These are phyloP conservation scores for Pleurotus sapidus DNA, from an alignment of 768 basidiomycete species.

Conservation along the genomic window DNA sequence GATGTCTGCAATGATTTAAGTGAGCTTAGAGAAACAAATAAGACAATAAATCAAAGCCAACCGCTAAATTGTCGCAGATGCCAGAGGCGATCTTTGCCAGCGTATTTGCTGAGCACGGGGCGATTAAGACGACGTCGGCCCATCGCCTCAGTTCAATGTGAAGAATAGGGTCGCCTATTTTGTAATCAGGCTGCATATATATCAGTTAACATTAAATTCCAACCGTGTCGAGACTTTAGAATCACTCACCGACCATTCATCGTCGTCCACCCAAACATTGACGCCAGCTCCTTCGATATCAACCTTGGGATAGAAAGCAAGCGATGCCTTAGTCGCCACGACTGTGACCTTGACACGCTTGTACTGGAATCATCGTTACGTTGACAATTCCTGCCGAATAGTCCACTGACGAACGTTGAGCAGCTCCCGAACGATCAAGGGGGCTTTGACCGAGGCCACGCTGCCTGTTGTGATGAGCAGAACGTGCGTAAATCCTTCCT, in stretches of 20 bases:
- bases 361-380: conserved; percentile 45
- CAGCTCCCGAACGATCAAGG: conserved; percentile 81
- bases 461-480: conserved; percentile 90
- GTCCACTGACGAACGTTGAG: conserved; percentile 38
- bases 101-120: conserved; percentile 97
- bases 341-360: conserved; percentile 76
- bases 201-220: not conserved
- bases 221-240: not conserved
- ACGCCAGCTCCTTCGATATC: conserved; percentile 51
- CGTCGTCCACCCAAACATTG: conserved; percentile 83
- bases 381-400: too few relatives aligned
- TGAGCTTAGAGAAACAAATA: not conserved
- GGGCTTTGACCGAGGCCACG: conserved; percentile 92
- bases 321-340: conserved; percentile 73
- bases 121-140: conserved; percentile 94
- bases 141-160: conserved; percentile 94
- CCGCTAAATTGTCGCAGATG: conserved; percentile 87
- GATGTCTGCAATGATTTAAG: not conserved
- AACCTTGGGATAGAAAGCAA: conserved; percentile 68
- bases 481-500: conserved; percentile 54
- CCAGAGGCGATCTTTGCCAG: conserved; percentile 91
- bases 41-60: conserved; percentile 27
- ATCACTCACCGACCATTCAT: conserved; percentile 85
- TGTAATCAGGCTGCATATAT: conserved; percentile 55
- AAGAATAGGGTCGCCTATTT: conserved; percentile 87